phyloP scores from a whole-genome alignment of 2,329 filamentous ascomycete species.

The Alternaria gaisen region DNA sequence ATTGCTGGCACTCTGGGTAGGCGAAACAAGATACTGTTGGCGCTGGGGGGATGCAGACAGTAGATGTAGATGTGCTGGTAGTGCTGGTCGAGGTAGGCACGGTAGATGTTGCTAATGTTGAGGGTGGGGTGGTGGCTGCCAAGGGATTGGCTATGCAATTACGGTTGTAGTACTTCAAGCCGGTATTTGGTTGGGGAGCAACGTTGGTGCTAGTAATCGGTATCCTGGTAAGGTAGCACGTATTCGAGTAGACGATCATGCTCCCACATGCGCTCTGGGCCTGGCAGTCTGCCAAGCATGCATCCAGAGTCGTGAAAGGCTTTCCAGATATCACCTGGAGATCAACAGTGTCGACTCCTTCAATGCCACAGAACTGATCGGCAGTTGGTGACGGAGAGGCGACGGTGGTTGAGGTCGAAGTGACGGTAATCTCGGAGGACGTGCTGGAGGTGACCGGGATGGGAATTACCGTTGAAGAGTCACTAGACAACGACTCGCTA shows the following conservation, averaged over 20 bases:
- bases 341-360: neutral
- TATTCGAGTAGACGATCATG: neutral
- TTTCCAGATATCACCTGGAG: neutral
- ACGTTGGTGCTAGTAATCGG: neutral
- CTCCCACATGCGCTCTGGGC: neutral
- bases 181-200: rapidly evolving
- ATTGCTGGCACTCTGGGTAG: neutral
- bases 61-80: neutral
- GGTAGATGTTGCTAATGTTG: neutral
- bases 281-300: neutral
- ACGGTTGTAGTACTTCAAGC: neutral
- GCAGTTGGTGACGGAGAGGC: neutral
- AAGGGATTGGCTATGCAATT: neutral
- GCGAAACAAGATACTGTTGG: neutral
- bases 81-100: neutral
- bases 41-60: neutral
- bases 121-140: neutral
- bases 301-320: neutral
- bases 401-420: neutral
- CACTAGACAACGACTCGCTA: neutral
- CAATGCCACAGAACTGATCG: neutral
- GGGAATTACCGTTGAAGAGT: neutral
- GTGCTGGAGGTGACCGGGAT: neutral
- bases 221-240: neutral
- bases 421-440: neutral